Percentiles rank a stretch among this genome's conserved stretches.
Evolutionary conservation across 2,329 filamentous ascomycete species (phyloP).

Genomic region (Fusarium avenaceum): DNA sequence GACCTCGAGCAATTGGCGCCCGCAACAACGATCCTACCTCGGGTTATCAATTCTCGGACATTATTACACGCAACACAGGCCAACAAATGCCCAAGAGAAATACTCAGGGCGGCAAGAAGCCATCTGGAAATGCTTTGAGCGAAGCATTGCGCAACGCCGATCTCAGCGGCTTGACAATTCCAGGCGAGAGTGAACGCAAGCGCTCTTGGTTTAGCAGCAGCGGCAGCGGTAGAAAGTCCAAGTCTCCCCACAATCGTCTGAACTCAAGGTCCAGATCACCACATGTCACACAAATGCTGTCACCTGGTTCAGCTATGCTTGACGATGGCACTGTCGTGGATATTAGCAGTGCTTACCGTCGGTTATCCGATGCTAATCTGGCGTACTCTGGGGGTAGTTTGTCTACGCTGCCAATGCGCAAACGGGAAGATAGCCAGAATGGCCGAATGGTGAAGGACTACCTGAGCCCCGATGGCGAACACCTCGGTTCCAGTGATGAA

Average conservation of each 20-base stretch:
- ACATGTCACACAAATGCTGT: constrained; percentile 44
- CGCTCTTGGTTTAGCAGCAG: constrained; percentile 56
- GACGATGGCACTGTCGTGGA: constrained; percentile 74
- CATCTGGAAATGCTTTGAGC: constrained; percentile 59
- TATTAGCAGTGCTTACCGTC: constrained; percentile 76
- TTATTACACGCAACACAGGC: constrained; percentile 65
- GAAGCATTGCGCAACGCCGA: constrained; percentile 68
- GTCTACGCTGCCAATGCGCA: constrained; percentile 71
- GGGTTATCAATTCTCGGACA: constrained; percentile 73
- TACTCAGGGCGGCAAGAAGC: constrained; percentile 59
- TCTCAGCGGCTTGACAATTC: constrained; percentile 63
- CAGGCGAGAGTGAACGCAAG: constrained; percentile 60
- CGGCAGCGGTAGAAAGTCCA: constrained; percentile 61
- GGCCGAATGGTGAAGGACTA: constrained; percentile 78
- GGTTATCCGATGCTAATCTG: constrained; percentile 79
- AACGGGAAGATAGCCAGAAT: constrained; percentile 58
- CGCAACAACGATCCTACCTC: constrained; percentile 60
- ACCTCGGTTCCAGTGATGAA: constrained; percentile 78
- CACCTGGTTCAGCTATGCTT: constrained; percentile 61
- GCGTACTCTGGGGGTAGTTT: constrained; percentile 73
- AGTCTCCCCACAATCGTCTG: constrained; percentile 66
- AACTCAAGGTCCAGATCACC: constrained; percentile 57
- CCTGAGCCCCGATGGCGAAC: constrained; percentile 73
- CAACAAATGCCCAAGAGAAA: constrained; percentile 65
- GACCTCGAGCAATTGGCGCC: constrained; percentile 47